Base-by-base conservation (phyloP, 495 filamentous ascomycete genomes). In the Penicillium antarcticum region DNA sequence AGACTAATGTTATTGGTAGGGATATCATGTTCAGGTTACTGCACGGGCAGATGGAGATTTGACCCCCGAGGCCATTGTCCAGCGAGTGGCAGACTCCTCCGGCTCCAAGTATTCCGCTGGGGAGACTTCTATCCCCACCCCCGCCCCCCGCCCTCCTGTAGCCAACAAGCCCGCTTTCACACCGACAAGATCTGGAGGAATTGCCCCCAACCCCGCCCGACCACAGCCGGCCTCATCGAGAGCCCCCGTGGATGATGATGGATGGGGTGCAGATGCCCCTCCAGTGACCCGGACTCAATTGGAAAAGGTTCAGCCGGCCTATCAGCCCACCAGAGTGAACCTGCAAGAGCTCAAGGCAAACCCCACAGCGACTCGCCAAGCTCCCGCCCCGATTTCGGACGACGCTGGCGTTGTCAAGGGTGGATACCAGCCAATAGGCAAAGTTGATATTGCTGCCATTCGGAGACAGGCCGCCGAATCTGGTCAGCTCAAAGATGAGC, bases 11-110 rank as follows among this genome's bases (percentile, higher is more conserved):
- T 54, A 39, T 34, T 34, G 51, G 16, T 63, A 87, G 83, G 94
- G 94, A 37, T 97, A 97, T 62, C 94, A 99, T 67, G 91, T 99
- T 36, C 95, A 97, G 71, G 84, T 99, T 45, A 96, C 91, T 32
- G 94, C 94, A 42, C 87, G 94, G 40, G 92, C 92, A 46, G 90
- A 97, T 47, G 76, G 80, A 38, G 91, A 99, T 59, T 78, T 99
- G 45, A 86, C 84, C 2, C 90, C 91, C 4, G 90, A 95, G 57
- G 77, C 78, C 29, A 97, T 99, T 44, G 72, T 97, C 7, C 86
- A 95, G 51, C 96, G 95, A 66, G 88, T 97, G n/a, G 85, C 91
- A 39, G 94, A 97, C 75, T 85, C 95, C 13, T 97, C 95, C 32
- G 95, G 94, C 26, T 83, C 95, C 34, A 99, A 95, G 60, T 99